These are phyloP conservation scores for Bipolaris sorokiniana DNA, from an alignment of 2,329 filamentous ascomycete species.

Conservation along the genomic window DNA sequence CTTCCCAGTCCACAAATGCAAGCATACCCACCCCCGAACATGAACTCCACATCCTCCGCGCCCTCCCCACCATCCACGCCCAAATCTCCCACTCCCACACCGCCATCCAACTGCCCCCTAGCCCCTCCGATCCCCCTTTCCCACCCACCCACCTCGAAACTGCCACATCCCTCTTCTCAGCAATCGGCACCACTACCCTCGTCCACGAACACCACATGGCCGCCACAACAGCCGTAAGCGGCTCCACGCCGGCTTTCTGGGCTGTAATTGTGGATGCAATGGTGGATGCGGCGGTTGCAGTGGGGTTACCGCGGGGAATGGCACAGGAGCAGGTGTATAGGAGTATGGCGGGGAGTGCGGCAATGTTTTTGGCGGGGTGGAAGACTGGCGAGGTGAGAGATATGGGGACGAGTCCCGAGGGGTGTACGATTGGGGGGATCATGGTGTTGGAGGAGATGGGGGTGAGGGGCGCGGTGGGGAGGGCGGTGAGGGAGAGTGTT, in stretches of 20 bases:
- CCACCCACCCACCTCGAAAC: slow-evolving; percentile 23
- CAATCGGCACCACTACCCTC: slow-evolving; percentile 31
- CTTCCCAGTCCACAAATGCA: too few relatives aligned
- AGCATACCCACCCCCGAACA: too few relatives aligned
- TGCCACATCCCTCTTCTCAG: slow-evolving; percentile 30
- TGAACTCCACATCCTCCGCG: slow-evolving; percentile 48
- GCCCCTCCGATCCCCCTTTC: slow-evolving; percentile 23
- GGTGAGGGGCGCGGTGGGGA: slow-evolving; percentile 35
- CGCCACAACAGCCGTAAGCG: slow-evolving; percentile 37
- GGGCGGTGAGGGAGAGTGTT: slow-evolving; percentile 44
- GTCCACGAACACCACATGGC: slow-evolving; percentile 34
- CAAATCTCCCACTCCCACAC: slow-evolving; percentile 53
- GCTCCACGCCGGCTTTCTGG: slow-evolving; percentile 43
- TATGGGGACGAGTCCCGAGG: slow-evolving; percentile 40
- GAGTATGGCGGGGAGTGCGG: slow-evolving; percentile 40
- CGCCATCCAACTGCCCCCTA: slow-evolving; percentile 33
- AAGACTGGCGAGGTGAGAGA: slow-evolving; percentile 38
- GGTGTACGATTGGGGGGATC: slow-evolving; percentile 43
- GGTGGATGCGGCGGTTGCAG: slow-evolving; percentile 40
- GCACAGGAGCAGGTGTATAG: slow-evolving; percentile 42
- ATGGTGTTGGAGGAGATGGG: slow-evolving; percentile 44
- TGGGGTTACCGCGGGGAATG: slow-evolving; percentile 31
- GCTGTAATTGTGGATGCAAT: slow-evolving; percentile 42
- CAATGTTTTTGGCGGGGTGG: slow-evolving; percentile 40
- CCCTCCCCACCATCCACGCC: slow-evolving; percentile 56